These are phyloP conservation scores for Corniculantispora saksenae DNA, from an alignment of 2,329 filamentous ascomycete genomes.

Conservation along the genomic window DNA sequence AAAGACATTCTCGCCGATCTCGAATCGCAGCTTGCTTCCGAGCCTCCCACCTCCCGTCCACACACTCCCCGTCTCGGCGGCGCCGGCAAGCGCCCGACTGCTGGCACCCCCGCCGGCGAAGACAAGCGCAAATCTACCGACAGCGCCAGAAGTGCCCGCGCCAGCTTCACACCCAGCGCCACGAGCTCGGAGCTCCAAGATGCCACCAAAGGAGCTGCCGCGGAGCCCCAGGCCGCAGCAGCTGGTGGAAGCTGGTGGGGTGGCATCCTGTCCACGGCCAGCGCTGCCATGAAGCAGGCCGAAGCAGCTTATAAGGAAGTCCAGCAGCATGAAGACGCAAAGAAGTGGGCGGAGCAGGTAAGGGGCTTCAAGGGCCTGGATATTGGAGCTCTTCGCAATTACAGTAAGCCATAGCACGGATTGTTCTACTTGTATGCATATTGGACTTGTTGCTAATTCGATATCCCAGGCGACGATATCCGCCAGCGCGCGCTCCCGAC, in stretches of 20 bases:
- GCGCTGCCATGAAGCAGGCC: conserved; percentile 77
- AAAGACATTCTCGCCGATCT: conserved; percentile 86
- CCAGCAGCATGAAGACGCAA: conserved; percentile 93
- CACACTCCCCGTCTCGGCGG: conserved; percentile 75
- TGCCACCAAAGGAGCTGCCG: conserved; percentile 51
- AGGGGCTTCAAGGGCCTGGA: conserved; percentile 64
- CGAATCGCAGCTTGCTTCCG: conserved; percentile 68
- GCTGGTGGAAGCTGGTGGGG: conserved; percentile 83
- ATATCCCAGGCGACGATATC: conserved; percentile 73
- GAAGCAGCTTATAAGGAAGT: conserved; percentile 93
- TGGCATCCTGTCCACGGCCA: conserved; percentile 76
- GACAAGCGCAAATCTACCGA: conserved; percentile 81
- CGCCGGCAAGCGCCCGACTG: conserved; percentile 45
- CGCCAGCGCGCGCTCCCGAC: conserved; percentile 86
- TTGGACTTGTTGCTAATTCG: conserved; percentile 6
- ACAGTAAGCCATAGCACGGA: conserved; percentile 31
- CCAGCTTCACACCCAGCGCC: conserved; percentile 69
- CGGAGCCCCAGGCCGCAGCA: conserved; percentile 43
- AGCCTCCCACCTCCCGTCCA: conserved; percentile 72
- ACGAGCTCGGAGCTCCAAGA: conserved; percentile 64
- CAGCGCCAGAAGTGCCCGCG: conserved; percentile 69
- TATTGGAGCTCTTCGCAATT: conserved; percentile 68
- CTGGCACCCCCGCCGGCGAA: conserved; percentile 60
- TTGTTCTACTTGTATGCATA: not conserved
- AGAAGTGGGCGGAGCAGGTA: conserved; percentile 93